Conservation (phyloP, 805 yeast genomes). For the Lipomyces yamanashiensis region DNA sequence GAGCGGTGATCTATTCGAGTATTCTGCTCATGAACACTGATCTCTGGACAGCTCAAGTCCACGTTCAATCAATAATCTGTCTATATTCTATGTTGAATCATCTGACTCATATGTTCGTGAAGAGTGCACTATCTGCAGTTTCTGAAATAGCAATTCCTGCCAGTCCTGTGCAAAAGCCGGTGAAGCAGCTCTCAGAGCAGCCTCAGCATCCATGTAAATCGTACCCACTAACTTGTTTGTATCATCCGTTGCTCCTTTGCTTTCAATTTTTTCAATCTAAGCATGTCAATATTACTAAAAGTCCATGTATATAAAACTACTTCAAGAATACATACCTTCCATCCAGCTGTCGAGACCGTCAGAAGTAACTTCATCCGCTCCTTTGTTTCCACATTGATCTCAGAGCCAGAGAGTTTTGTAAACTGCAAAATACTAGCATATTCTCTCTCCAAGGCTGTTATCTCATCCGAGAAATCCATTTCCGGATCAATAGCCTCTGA, state of each 20-base stretch:
- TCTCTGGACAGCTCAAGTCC: too few relatives aligned
- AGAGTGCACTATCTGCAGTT: background rate
- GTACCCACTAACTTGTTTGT: constrained; percentile 17
- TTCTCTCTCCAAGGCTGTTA: constrained; percentile 12
- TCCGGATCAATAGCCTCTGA: background rate
- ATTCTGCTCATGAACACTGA: too few relatives aligned
- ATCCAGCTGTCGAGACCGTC: constrained; percentile 27
- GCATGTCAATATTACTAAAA: background rate
- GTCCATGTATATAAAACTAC: background rate
- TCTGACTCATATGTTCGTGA: too few relatives aligned
- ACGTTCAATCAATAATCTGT: too few relatives aligned
- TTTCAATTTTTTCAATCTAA: constrained; percentile 15
- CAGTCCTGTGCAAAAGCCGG: constrained; percentile 31
- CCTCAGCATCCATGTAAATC: constrained; percentile 25
- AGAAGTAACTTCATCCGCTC: constrained; percentile 19
- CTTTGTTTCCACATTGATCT: constrained; percentile 24
- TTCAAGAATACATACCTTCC: constrained; percentile 22
- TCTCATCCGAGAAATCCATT: background rate
- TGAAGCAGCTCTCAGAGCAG: constrained; percentile 18
- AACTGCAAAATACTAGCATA: constrained; percentile 19
- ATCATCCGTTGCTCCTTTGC: background rate
- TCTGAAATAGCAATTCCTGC: constrained; percentile 19
- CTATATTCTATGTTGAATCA: too few relatives aligned
- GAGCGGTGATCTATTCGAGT: too few relatives aligned
- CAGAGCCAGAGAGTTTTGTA: background rate